phyloP scores from a whole-genome alignment of 108 stramenopile species.

The Conticribra weissflogii region DNA sequence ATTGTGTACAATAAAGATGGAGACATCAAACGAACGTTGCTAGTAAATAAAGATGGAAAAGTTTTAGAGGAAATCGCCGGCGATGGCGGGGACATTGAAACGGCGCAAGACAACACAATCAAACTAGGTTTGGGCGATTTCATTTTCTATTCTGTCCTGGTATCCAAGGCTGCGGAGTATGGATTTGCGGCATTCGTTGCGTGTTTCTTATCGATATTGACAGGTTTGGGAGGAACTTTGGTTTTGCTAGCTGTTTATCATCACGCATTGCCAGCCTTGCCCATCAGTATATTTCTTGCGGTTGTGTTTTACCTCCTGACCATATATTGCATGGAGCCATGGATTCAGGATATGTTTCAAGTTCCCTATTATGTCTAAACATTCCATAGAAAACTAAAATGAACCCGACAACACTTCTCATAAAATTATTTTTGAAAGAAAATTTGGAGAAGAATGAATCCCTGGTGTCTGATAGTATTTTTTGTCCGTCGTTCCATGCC shows the following conservation, averaged over 20 bases:
- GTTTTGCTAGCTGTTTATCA: conserved; percentile 90
- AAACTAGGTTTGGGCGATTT: conserved; percentile 89
- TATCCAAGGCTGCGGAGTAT: conserved; percentile 89
- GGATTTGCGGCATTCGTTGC: conserved; percentile 91
- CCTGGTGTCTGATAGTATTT: too few species aligned
- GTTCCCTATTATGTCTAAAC: conserved; percentile 78
- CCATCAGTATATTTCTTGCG: conserved; percentile 87
- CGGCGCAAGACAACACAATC: conserved; percentile 40
- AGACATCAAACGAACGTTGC: conserved; percentile 56
- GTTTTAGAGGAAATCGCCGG: conserved; percentile 43
- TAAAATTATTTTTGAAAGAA: too few species aligned
- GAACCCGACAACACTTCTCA: too few species aligned
- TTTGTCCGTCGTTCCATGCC: too few species aligned
- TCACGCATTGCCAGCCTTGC: conserved; percentile 92
- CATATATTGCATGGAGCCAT: conserved; percentile 74
- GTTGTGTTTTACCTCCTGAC: conserved; percentile 80
- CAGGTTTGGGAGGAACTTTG: conserved; percentile 91
- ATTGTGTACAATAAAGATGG: conserved; percentile 61
- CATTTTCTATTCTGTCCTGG: conserved; percentile 95
- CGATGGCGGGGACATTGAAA: conserved; percentile 37
- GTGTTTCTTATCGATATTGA: conserved; percentile 87
- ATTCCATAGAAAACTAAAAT: too few species aligned
- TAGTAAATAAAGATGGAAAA: conserved; percentile 59
- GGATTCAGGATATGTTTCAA: conserved; percentile 65
- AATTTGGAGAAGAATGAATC: too few species aligned